Conservation (phyloP, 2,329 filamentous ascomycete genomes). For the Ustulina deusta region DNA sequence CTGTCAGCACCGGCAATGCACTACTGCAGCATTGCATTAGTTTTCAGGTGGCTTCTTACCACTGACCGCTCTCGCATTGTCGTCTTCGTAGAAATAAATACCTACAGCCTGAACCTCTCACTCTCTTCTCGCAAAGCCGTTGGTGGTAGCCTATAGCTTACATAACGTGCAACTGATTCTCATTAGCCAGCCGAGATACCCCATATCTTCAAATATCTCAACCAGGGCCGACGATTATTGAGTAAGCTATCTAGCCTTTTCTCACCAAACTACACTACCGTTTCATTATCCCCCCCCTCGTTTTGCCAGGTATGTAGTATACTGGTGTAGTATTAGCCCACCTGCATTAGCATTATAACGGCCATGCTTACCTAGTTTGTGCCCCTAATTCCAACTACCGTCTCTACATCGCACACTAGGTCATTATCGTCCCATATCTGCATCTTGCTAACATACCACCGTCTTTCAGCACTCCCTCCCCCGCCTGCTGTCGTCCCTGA, state of each 20-base stretch:
- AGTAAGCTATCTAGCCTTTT: constrained; percentile 11
- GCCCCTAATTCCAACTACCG: background rate
- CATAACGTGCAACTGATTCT: background rate
- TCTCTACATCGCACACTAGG: background rate
- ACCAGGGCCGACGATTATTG: background rate
- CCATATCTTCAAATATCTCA: constrained; percentile 6
- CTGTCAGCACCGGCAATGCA: constrained; percentile 22
- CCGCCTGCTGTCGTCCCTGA: background rate
- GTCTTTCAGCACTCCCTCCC: constrained; percentile 5
- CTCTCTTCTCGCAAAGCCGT: background rate
- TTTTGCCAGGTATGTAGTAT: constrained; percentile 7
- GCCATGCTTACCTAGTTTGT: constrained; percentile 6
- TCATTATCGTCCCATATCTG: constrained; percentile 20
- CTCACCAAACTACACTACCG: constrained; percentile 11
- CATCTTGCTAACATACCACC: constrained; percentile 11
- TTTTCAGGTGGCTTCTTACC: background rate
- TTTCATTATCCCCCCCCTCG: constrained; percentile 7
- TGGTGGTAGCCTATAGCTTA: constrained; percentile 3
- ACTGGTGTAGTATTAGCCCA: constrained; percentile 13
- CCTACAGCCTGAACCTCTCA: constrained; percentile 10
- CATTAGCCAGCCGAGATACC: background rate
- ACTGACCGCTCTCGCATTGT: constrained; percentile 16
- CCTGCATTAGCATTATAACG: background rate
- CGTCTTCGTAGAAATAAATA: constrained; percentile 28
- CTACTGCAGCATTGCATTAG: constrained; percentile 26